A percentile compares a stretch with the other conserved stretches of the same genome.
phyloP scores from a whole-genome alignment of 768 basidiomycete genomes.

The Omphalotus guepiniiformis region DNA sequence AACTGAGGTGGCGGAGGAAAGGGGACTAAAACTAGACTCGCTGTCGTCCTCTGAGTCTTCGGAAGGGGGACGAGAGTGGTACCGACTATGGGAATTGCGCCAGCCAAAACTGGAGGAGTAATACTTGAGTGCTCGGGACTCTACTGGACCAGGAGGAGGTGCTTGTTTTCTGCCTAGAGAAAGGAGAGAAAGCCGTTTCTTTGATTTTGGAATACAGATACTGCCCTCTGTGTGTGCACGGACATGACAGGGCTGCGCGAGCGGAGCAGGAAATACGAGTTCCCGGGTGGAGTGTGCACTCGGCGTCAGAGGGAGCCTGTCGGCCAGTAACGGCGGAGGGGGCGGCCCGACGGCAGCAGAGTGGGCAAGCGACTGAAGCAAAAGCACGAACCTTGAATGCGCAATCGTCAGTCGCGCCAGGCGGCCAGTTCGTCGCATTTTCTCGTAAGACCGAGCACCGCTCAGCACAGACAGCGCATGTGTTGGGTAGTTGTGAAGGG shows the following conservation, averaged over 20 bases:
- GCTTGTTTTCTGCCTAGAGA: slow-evolving; percentile 17
- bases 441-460: slow-evolving; percentile 23
- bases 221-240: neutral
- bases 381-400: slow-evolving; percentile 71
- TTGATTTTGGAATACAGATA: slow-evolving; percentile 10
- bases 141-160: slow-evolving; percentile 42
- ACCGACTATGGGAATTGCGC: too few species aligned
- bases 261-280: slow-evolving; percentile 71
- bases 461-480: slow-evolving; percentile 56
- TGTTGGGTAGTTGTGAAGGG: slow-evolving; percentile 68
- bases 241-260: slow-evolving; percentile 32
- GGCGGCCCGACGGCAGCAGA: slow-evolving; percentile 48
- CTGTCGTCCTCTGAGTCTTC: too few species aligned
- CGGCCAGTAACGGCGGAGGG: slow-evolving; percentile 23
- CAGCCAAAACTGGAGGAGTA: slow-evolving; percentile 41
- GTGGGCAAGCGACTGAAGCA: slow-evolving; percentile 70
- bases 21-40: too few species aligned
- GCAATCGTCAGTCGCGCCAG: slow-evolving; percentile 51
- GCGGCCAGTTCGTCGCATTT: slow-evolving; percentile 13
- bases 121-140: slow-evolving; percentile 40
- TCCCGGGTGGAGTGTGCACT: slow-evolving; percentile 34
- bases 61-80: too few species aligned
- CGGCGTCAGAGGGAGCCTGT: neutral
- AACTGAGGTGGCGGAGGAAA: too few species aligned
- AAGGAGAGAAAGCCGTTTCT: slow-evolving; percentile 35